Base-by-base conservation (phyloP, 1,284 basidiomycete species). In the Waitea zeae region DNA sequence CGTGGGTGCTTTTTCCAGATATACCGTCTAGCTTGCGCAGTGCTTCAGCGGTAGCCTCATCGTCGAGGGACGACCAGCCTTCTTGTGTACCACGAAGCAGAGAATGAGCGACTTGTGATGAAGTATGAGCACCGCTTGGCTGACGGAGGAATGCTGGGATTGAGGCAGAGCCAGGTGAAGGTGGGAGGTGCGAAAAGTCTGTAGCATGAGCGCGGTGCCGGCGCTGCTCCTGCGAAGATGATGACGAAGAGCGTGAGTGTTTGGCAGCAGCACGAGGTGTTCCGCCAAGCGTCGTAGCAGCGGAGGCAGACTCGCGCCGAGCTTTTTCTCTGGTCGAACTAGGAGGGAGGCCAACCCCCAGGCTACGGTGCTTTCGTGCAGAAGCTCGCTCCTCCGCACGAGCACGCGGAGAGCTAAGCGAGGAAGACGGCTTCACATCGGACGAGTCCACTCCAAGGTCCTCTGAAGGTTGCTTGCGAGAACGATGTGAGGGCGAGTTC, bases 11-110 rank as follows among this genome's bases (percentile, higher is more conserved):
- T 44, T 83, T 87, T 4, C 71, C 74, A 3, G 75, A 72, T 11
- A 97, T 54, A 1, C 93, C 93, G 47, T 98, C 95, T 17, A 98
- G 59, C 56, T 95, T 95, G 36, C 92, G 73, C 33, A 98, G 63
- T 3, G 88, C 88, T 49, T 95, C 89, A 3, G 76, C 81, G 2
- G 93, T 92, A 12, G 79, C 79, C 41, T 88, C 78, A 46, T 93
- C 84, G 48, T 82, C 79, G 44, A 84, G 59, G 41, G 69, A 78
- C 17, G 75, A 77, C 81, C 82, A 87, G 15, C 82, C 82, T 51
- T 87, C 82, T 46, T 87, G 73, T 4, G 75, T 76, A 17, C 84
- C 74, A 46, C 83, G 67, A 34, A 87, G 61, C 36, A 84, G 57
- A 12, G 81, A 80, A 51, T 88, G 78, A 0, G 79, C 79, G 38